Evolutionary conservation across 2,329 filamentous ascomycete species (phyloP), one percentile per base, ranked within the genome.

Genomic region (Beauveria caledonica): DNA sequence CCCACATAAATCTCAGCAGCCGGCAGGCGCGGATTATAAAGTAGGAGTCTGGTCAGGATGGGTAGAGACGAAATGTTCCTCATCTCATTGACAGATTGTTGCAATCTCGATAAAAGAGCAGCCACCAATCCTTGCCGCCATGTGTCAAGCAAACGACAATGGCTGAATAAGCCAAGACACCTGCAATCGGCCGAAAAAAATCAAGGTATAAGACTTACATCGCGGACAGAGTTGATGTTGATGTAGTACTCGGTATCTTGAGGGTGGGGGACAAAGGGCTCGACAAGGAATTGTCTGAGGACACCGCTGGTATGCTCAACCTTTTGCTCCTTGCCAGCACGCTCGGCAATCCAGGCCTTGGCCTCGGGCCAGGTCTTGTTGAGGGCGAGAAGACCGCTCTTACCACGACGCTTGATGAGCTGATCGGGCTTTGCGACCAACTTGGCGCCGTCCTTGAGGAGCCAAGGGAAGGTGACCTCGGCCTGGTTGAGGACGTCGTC

Each of bases 341-440:
- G 87, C 78, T 88, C 88, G 72, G 90, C 90, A 77, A 99, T 86
- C 94, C 94, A 99, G 66, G 88, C 90, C 77, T 88, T 90, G 63
- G 93, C 91, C 76, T 99, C 93, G 59, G 90, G 71, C 94, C 94
- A 99, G 68, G 89, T 86, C 87, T 97, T 97, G 86, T 99, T 99
- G 75, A 99, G 82, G 66, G 90, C 90, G 68, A 99, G 81, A 62
- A 99, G 88, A 73, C 94, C 94, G 75, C 92, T 97, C 90, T 99
- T 99, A 76, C 94, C 94, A 84, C 94, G 88, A 78, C 94, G 86
- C 90, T 99, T 99, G 86, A 99, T 99, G 78, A 99, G 85, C 83
- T 97, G 93, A 83, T 99, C 94, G 74, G 94, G 94, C 86, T 99
- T 97, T 67, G 94, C 94, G 72, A 99, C 94, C 74, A 99, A 97